phyloP scores from a whole-genome alignment of 805 yeast species.

The Wickerhamomyces xylosicus region DNA sequence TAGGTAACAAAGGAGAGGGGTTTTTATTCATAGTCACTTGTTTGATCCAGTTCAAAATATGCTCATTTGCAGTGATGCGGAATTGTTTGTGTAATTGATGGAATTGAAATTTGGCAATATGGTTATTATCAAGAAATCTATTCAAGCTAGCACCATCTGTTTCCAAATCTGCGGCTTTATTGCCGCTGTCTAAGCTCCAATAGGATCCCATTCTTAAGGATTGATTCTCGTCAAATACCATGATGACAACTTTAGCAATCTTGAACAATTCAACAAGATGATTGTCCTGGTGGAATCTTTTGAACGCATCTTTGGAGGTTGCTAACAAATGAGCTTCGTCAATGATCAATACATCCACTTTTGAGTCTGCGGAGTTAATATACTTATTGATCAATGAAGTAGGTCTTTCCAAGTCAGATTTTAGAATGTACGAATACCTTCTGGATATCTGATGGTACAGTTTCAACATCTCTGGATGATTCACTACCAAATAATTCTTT shows the following conservation, averaged over 20 bases:
- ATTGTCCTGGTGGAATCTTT: constrained; percentile 32
- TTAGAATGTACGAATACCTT: constrained; percentile 26
- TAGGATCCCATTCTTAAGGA: constrained; percentile 36
- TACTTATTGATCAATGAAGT: constrained; percentile 30
- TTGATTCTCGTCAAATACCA: constrained; percentile 36
- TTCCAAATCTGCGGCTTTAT: neutral
- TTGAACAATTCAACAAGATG: constrained; percentile 31
- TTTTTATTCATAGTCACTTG: constrained; percentile 23
- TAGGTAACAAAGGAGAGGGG: constrained; percentile 24
- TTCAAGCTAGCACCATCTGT: constrained; percentile 26
- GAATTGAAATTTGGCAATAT: constrained; percentile 6
- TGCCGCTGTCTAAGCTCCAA: constrained; percentile 25
- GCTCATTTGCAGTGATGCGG: constrained; percentile 29
- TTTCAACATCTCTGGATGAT: constrained; percentile 39
- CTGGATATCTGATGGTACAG: constrained; percentile 29
- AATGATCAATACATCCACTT: constrained; percentile 28
- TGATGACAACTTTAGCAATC: constrained; percentile 26
- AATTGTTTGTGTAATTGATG: constrained; percentile 29
- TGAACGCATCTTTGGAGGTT: constrained; percentile 33
- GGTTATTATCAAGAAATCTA: constrained; percentile 2
- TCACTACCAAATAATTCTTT: constrained; percentile 29
- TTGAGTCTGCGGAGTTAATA: constrained; percentile 1
- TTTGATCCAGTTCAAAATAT: constrained; percentile 31
- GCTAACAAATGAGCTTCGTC: constrained; percentile 38
- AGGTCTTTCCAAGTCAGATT: constrained; percentile 33